Evolutionary conservation across 495 filamentous ascomycete genomes (phyloP), one percentile per base, ranked within the genome.

Genomic region (Bathelium albidoporum): DNA sequence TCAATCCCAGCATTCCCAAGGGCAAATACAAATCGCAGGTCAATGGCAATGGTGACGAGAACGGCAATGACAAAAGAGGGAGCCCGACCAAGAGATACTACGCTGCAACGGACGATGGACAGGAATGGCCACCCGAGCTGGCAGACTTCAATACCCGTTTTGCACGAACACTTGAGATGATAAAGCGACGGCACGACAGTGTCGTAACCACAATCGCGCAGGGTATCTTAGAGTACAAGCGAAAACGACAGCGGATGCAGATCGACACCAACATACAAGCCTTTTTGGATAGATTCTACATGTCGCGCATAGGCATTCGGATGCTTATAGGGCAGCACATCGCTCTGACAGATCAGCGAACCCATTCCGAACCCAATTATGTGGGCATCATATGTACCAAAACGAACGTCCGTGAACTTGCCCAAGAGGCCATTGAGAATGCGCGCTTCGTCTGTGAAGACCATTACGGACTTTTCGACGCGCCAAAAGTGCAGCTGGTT

Each of bases 301-400:
- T 98, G 94, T 96, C 91, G 36, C 91, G 94, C n/a, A 98, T 98
- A 66, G 94, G 94, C 66, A 98, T 98, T 61, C 89, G 94, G 65
- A 98, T 98, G 94, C 83, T 98, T 16, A 96, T 98, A 61, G 94
- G 94, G 32, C 94, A 98, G 74, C 94, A 98, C 75, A 94, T 98
- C 63, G 95, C 94, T 64, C 80, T 98, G 60, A 96, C 92, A 22
- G 92, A 97, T 70, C 91, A 95, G 79, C 88, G 86, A 62, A 86
- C 92, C 66, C 83, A 88, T 66, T 84, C 85, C 49, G 92, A 97
- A 73, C 90, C 89, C 34, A 87, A 89, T 63, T 97, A 98, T 72
- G 94, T 98, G 61, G 94, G 94, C 49, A 96, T 98, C 59, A 98
- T 98, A 67, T 98, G 94, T 78, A 98, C 94, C 62, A 95, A 92